Percentiles rank a stretch among this genome's conserved stretches.
Evolutionary conservation across 1,139 yeast species (phyloP).

Genomic region (Suhomyces bribrorum): DNA sequence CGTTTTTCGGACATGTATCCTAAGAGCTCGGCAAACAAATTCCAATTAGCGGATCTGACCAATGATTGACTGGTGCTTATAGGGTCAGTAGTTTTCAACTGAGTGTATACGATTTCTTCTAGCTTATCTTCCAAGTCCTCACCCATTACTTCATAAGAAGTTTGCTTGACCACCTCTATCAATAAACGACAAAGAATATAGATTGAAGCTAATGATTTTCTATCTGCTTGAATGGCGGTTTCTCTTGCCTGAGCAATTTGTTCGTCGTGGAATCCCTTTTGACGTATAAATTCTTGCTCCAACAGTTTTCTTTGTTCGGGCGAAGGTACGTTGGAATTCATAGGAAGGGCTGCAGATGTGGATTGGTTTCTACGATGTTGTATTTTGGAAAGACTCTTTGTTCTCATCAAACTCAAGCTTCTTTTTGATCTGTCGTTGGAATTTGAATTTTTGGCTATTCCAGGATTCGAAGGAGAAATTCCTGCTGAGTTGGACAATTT

Average conservation of each 20-base stretch:
- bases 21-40: constrained; percentile 80
- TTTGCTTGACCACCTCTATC: constrained; percentile 88
- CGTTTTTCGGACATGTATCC: constrained; percentile 89
- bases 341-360: constrained; percentile 24
- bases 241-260: constrained; percentile 62
- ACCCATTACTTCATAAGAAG: constrained; percentile 70
- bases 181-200: constrained; percentile 90
- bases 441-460: constrained; percentile 19
- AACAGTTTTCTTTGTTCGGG: constrained; percentile 4
- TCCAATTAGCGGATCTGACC: constrained; percentile 91
- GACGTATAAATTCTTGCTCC: constrained; percentile 22
- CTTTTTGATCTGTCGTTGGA: constrained; percentile 31
- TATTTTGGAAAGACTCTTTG: constrained; percentile 40
- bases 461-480: constrained; percentile 18
- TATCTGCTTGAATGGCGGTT: constrained; percentile 79
- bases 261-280: constrained; percentile 31
- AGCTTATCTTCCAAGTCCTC: constrained; percentile 80
- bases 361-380: constrained; percentile 45
- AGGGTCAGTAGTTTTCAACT: constrained; percentile 86
- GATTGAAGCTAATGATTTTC: constrained; percentile 83
- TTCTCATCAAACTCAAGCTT: constrained; percentile 44
- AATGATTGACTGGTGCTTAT: constrained; percentile 60
- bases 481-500: constrained; percentile 4
- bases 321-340: background rate
- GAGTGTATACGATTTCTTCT: constrained; percentile 92